Evolutionary conservation across 2,329 filamentous ascomycete species (phyloP).

Genomic region (Diaporthe vaccinii): DNA sequence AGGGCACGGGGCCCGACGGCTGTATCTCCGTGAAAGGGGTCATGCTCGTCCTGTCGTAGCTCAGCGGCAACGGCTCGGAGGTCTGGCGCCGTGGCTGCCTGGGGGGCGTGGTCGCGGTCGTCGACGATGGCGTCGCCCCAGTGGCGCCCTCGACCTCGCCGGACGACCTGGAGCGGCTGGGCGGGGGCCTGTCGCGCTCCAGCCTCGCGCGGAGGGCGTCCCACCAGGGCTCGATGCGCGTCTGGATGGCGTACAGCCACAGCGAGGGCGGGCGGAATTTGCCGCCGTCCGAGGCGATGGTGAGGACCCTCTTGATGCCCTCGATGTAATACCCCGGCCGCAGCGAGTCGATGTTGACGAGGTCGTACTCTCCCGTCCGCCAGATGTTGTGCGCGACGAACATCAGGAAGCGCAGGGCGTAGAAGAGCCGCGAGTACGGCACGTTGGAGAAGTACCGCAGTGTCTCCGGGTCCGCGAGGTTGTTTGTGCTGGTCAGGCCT

Average conservation of each 20-base stretch:
- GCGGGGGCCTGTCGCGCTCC: slow-evolving; percentile 27
- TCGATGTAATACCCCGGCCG: slow-evolving; percentile 31
- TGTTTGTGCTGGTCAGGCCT: slow-evolving; percentile 8
- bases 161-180: neutral
- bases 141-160: neutral
- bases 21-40: neutral
- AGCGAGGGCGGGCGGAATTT: slow-evolving; percentile 35
- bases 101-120: neutral
- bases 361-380: slow-evolving; percentile 28
- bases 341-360: slow-evolving; percentile 32
- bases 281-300: slow-evolving; percentile 5
- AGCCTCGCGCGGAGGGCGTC: slow-evolving; percentile 16
- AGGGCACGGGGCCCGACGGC: neutral
- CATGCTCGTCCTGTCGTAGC: neutral
- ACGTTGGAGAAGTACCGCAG: slow-evolving; percentile 34
- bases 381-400: slow-evolving; percentile 36
- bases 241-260: slow-evolving; percentile 37
- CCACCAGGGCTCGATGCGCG: slow-evolving; percentile 38
- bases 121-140: neutral
- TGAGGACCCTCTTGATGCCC: slow-evolving; percentile 20
- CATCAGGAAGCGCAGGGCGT: slow-evolving; percentile 37
- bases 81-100: neutral
- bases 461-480: slow-evolving; percentile 8
- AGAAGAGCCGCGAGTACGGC: slow-evolving; percentile 34
- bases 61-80: slow-evolving; percentile 2